Evolutionary conservation across 768 basidiomycete species (phyloP).

Genomic region (Russula olivacea): DNA sequence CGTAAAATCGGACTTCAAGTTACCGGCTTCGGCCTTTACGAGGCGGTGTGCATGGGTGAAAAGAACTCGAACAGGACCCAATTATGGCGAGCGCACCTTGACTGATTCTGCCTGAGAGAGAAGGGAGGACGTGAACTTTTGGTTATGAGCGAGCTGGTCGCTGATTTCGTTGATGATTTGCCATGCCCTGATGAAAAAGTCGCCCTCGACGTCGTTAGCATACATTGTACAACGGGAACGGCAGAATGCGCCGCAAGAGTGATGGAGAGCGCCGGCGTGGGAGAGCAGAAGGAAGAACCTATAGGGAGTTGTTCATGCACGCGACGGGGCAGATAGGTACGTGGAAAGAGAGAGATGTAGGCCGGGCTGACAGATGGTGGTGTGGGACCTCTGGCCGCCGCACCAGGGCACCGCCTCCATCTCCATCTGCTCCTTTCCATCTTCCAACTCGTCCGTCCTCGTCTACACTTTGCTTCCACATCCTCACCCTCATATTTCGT

Average conservation of each 20-base stretch:
- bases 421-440: conserved; percentile 7
- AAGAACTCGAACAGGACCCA: not conserved
- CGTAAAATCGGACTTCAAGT: conserved; percentile 36
- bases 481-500: not conserved
- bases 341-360: not conserved
- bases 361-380: not conserved
- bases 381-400: not conserved
- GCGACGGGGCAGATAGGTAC: not conserved
- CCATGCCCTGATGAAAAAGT: conserved; percentile 23
- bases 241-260: not conserved
- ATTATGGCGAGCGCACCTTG: conserved; percentile 33
- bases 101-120: conserved; percentile 40
- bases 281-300: not conserved
- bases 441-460: not conserved
- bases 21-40: conserved; percentile 22
- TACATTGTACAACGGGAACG: conserved; percentile 4
- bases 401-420: not conserved
- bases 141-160: conserved; percentile 41
- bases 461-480: conserved; percentile 21
- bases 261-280: conserved; percentile 10
- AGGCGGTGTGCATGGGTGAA: not conserved
- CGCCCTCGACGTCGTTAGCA: conserved; percentile 21
- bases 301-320: not conserved
- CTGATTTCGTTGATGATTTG: conserved; percentile 34
- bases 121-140: conserved; percentile 38